Conservation (phyloP, 73 alveolate species). For the Tetrahymena elliotti region DNA sequence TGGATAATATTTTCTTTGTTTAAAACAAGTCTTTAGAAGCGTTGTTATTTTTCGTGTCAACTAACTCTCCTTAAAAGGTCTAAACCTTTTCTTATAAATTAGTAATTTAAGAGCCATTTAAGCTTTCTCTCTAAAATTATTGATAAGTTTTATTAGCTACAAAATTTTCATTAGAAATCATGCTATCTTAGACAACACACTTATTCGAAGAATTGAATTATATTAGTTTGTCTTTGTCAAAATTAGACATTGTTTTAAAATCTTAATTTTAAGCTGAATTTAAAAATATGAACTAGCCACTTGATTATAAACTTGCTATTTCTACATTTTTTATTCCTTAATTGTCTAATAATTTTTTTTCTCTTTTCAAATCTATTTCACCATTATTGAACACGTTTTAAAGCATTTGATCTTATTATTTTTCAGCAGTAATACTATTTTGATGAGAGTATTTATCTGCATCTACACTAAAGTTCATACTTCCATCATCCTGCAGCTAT, state of each 20-base stretch:
- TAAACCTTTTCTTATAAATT: background rate
- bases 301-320: background rate
- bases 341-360: background rate
- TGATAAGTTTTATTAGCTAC: too few species aligned
- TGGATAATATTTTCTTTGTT: too few species aligned
- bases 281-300: background rate
- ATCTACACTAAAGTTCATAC: background rate
- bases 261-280: background rate
- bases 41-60: background rate
- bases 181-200: background rate
- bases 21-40: background rate
- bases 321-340: background rate
- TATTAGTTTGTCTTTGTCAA: background rate
- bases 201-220: background rate
- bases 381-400: background rate
- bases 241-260: too few species aligned
- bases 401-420: background rate
- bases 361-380: background rate
- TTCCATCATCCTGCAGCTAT: background rate
- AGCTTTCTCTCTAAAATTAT: background rate
- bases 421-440: background rate
- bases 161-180: background rate
- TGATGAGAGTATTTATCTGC: background rate
- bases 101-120: background rate
- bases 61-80: background rate